phyloP scores from a whole-genome alignment of 257 asterid genomes.

The Hygrophila difformis region DNA sequence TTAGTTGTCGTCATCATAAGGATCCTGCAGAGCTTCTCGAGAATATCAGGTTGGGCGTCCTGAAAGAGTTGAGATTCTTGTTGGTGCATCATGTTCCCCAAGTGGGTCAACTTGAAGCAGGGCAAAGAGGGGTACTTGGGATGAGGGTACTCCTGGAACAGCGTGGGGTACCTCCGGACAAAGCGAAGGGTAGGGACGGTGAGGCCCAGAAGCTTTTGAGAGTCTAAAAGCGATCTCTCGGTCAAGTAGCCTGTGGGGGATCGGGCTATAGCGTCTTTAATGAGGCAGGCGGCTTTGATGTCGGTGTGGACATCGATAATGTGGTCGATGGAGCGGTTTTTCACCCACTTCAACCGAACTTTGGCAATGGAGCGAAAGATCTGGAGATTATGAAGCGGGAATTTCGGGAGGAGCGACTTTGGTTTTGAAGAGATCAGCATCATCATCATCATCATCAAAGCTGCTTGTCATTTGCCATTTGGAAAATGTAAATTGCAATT shows the following conservation, averaged over 20 bases:
- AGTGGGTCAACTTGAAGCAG: conserved; percentile 58
- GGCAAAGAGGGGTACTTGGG: conserved; percentile 74
- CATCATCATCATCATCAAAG: no score
- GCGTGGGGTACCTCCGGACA: conserved; percentile 70
- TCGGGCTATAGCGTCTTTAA: conserved; percentile 70
- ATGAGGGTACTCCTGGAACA: conserved; percentile 86
- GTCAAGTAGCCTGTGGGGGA: conserved; percentile 58
- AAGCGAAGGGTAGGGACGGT: conserved; percentile 84
- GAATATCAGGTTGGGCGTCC: conserved; percentile 39
- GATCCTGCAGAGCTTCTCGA: conserved; percentile 62
- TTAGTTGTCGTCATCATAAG: conserved; percentile 67
- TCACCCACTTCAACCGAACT: conserved; percentile 93
- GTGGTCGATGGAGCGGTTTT: conserved; percentile 76
- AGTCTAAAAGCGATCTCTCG: conserved; percentile 46
- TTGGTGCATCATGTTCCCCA: conserved; percentile 54
- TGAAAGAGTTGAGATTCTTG: conserved; percentile 39
- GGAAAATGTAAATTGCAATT: no score
- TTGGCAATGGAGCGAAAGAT: conserved; percentile 46
- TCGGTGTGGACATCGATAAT: conserved; percentile 71
- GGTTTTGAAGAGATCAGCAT: no score
- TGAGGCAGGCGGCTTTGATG: conserved; percentile 69
- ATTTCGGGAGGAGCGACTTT: conserved; percentile 15
- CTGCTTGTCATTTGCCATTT: no score
- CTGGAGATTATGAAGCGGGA: conserved; percentile 23
- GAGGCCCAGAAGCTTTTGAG: conserved; percentile 74